These are phyloP conservation scores for Phaseolus coccineus DNA, from an alignment of 331 rosid species.

Conservation along the genomic window DNA sequence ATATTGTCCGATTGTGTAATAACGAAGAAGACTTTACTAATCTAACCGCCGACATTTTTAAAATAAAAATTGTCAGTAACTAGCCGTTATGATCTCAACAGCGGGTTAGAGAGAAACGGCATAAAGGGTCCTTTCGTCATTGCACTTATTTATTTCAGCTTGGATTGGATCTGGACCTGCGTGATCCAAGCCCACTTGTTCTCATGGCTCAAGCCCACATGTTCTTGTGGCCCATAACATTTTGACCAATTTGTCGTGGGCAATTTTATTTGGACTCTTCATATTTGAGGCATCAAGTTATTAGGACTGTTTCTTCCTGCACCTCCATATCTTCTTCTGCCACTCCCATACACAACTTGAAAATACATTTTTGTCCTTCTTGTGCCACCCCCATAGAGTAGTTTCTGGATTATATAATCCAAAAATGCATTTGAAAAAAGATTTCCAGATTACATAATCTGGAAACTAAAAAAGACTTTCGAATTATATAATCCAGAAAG, in stretches of 20 bases:
- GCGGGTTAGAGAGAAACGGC: slow-evolving; percentile 52
- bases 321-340: too few relatives aligned
- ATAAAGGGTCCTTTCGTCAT: slow-evolving; percentile 37
- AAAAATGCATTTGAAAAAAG: too few relatives aligned
- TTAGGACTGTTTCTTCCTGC: too few relatives aligned
- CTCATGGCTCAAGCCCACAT: neutral
- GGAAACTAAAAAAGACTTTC: too few relatives aligned
- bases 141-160: neutral
- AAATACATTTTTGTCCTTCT: too few relatives aligned
- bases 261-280: too few relatives aligned
- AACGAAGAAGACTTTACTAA: neutral
- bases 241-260: neutral
- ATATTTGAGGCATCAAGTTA: too few relatives aligned
- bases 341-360: too few relatives aligned
- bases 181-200: neutral
- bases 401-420: too few relatives aligned
- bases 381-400: too few relatives aligned
- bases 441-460: too few relatives aligned
- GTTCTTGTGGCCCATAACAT: neutral
- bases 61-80: slow-evolving; percentile 47
- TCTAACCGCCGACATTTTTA: slow-evolving; percentile 35
- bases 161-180: neutral
- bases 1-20: neutral
- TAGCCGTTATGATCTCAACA: slow-evolving; percentile 81
- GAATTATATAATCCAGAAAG: too few relatives aligned